phyloP scores from a whole-genome alignment of 139 green algal genomes.

The Zygnema cylindricum region DNA sequence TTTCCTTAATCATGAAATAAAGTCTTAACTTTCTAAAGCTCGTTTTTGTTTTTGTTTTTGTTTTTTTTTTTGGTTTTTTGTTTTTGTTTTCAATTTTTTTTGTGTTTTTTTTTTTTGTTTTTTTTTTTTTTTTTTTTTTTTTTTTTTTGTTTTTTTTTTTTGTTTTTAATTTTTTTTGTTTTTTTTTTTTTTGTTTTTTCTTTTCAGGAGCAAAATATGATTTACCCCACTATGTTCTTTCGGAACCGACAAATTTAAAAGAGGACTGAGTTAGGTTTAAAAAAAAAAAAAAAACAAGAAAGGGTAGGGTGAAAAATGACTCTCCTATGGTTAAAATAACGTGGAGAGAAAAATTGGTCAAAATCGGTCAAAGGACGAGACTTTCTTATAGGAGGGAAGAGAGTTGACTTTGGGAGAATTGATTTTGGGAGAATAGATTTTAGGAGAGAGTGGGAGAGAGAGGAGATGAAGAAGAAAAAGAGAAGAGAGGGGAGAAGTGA shows the following conservation, averaged over 20 bases:
- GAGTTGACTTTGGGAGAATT: too few species aligned
- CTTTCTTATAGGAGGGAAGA: too few species aligned
- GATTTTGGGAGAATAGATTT: too few species aligned
- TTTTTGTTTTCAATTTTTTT: conserved; percentile 9
- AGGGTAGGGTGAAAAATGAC: too few species aligned
- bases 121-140: background rate
- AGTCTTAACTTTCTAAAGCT: background rate
- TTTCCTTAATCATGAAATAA: too few species aligned
- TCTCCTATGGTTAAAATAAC: too few species aligned
- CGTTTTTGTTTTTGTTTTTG: background rate
- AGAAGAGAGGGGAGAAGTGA: too few species aligned
- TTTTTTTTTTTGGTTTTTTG: background rate
- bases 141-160: background rate
- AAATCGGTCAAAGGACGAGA: too few species aligned
- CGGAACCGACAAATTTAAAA: conserved; percentile 20
- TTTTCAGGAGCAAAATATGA: conserved; percentile 35
- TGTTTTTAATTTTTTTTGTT: background rate
- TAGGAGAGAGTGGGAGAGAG: too few species aligned
- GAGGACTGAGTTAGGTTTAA: background rate
- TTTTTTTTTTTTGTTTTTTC: background rate
- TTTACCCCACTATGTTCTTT: conserved; percentile 18
- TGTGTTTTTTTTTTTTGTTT: background rate
- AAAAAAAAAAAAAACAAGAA: too few species aligned
- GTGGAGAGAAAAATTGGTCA: too few species aligned
- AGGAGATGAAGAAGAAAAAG: too few species aligned